These are phyloP conservation scores for Hygrophoropsis aurantiaca DNA, from an alignment of 768 basidiomycete species.

Conservation along the genomic window DNA sequence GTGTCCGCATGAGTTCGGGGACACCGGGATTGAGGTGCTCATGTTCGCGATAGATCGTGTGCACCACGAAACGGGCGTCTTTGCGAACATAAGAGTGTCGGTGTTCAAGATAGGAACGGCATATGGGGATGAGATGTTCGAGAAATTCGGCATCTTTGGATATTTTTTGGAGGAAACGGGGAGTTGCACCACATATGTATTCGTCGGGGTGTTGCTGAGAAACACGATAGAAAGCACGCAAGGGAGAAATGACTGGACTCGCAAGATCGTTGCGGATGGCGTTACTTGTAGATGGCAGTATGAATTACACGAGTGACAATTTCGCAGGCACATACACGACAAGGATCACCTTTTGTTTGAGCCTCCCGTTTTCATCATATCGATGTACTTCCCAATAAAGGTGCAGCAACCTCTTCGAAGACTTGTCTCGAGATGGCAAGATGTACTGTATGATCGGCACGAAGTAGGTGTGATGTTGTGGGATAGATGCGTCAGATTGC, in stretches of 20 bases:
- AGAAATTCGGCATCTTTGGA: slow-evolving; percentile 89
- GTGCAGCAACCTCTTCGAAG: slow-evolving; percentile 93
- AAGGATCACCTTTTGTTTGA: slow-evolving; percentile 99
- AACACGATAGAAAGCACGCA: slow-evolving; percentile 9
- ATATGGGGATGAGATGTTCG: slow-evolving; percentile 93
- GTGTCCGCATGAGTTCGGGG: slow-evolving; percentile 92
- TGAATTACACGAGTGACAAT: slow-evolving; percentile 10
- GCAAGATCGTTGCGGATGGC: slow-evolving; percentile 95
- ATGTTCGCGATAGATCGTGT: slow-evolving; percentile 91
- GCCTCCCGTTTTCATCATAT: slow-evolving; percentile 92
- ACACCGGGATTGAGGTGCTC: slow-evolving; percentile 96
- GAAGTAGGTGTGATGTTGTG: slow-evolving; percentile 74
- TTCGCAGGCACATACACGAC: slow-evolving; percentile 72
- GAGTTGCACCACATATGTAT: slow-evolving; percentile 96
- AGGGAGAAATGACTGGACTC: slow-evolving; percentile 1
- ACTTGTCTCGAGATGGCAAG: slow-evolving; percentile 93
- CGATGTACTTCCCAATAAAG: slow-evolving; percentile 99
- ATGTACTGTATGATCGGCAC: slow-evolving; percentile 99
- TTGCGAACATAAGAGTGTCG: slow-evolving; percentile 97
- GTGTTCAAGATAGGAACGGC: slow-evolving; percentile 93
- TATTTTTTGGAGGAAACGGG: slow-evolving; percentile 96
- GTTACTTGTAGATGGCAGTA: slow-evolving; percentile 53
- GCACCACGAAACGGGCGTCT: slow-evolving; percentile 96
- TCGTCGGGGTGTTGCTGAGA: slow-evolving; percentile 97
- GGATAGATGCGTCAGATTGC: neutral